Percentiles rank a stretch among this genome's conserved stretches.
Evolutionary conservation across 2,329 filamentous ascomycete species (phyloP).

Genomic region (Ceratocystis papillata): DNA sequence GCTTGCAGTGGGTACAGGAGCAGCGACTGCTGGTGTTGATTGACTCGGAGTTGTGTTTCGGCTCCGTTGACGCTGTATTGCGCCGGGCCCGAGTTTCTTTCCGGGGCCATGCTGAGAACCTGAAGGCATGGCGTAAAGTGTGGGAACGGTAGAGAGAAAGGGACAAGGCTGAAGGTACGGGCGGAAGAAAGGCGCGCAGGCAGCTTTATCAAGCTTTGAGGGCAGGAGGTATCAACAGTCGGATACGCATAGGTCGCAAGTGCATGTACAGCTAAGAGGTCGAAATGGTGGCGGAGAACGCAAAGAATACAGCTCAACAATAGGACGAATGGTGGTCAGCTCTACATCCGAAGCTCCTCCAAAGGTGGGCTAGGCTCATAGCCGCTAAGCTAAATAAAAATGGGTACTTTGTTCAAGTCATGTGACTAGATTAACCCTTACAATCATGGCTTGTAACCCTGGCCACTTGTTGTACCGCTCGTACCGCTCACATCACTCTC

Average conservation of each 20-base stretch:
- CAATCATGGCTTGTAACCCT: neutral
- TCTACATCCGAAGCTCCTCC: neutral
- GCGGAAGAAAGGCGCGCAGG: too few species aligned
- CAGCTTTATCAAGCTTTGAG: too few species aligned
- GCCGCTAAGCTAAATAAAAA: neutral
- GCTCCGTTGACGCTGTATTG: conserved; percentile 56
- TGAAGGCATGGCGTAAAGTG: conserved; percentile 42
- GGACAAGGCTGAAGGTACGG: conserved; percentile 9
- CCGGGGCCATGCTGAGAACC: conserved; percentile 51
- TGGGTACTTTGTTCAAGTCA: neutral
- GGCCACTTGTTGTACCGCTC: neutral
- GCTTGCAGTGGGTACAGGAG: conserved; percentile 36
- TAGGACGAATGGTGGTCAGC: too few species aligned
- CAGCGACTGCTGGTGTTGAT: conserved; percentile 25
- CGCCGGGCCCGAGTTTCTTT: conserved; percentile 52
- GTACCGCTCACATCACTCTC: neutral
- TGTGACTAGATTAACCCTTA: neutral
- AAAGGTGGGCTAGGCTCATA: neutral
- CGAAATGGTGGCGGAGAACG: neutral
- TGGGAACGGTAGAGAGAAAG: neutral
- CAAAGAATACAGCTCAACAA: neutral
- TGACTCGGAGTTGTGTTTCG: conserved; percentile 68
- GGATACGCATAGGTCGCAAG: neutral
- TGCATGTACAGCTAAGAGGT: neutral
- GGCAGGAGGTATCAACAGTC: neutral